These are phyloP conservation scores for Saccharomycopsis fodiens DNA, from an alignment of 805 yeast species.

Conservation along the genomic window DNA sequence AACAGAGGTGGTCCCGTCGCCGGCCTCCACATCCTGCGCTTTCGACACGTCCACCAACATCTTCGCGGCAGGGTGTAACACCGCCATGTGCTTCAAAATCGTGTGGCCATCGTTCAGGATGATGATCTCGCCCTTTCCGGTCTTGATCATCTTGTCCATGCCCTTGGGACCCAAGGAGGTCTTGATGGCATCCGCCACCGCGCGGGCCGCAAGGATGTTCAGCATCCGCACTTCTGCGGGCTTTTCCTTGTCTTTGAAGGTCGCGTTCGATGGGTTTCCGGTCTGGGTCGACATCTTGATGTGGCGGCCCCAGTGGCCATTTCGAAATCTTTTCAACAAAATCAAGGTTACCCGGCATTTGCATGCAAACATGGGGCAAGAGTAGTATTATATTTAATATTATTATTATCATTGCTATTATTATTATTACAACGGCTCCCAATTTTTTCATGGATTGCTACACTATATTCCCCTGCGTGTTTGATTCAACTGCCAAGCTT, in stretches of 20 bases:
- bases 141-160: conserved; percentile 98
- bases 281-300: conserved; percentile 17
- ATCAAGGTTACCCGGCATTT: too few relatives aligned
- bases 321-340: too few relatives aligned
- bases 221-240: conserved; percentile 90
- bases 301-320: too few relatives aligned
- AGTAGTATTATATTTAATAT: not conserved
- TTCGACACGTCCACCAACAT: conserved; percentile 97
- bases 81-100: conserved; percentile 94
- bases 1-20: conserved; percentile 98
- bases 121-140: conserved; percentile 84
- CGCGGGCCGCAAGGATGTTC: conserved; percentile 86
- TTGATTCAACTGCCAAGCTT: too few relatives aligned
- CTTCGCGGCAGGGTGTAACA: conserved; percentile 96
- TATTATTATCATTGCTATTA: too few relatives aligned
- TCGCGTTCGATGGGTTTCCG: conserved; percentile 60
- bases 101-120: conserved; percentile 99
- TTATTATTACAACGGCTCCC: too few relatives aligned
- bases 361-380: not conserved
- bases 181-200: conserved; percentile 91
- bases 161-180: conserved; percentile 98
- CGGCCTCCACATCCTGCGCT: conserved; percentile 99
- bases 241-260: conserved; percentile 88
- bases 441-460: too few relatives aligned
- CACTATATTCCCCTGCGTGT: too few relatives aligned